Evolutionary conservation across 495 filamentous ascomycete genomes (phyloP).

Genomic region (Terfezia boudieri): DNA sequence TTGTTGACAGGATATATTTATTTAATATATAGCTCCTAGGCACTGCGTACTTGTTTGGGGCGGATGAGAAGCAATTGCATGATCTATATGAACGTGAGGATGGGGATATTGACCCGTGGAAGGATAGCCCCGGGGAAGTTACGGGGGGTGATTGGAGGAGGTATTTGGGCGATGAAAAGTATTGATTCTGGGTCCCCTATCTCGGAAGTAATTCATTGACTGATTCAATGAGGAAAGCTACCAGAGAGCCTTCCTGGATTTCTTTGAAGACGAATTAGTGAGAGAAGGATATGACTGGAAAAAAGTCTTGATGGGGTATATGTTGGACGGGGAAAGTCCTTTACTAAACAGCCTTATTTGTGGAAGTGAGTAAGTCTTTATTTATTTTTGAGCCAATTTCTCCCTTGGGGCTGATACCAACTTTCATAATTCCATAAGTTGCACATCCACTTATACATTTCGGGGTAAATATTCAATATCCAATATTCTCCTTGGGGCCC

Average conservation of each 20-base stretch:
- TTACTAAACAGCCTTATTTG: slow-evolving; percentile 54
- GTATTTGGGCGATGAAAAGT: slow-evolving; percentile 48
- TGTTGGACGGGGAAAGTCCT: slow-evolving; percentile 54
- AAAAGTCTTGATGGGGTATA: slow-evolving; percentile 45
- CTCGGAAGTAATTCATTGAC: background rate
- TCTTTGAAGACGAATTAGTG: slow-evolving; percentile 68
- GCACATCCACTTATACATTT: slow-evolving; percentile 78
- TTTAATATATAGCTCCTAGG: slow-evolving; percentile 33
- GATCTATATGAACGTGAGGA: slow-evolving; percentile 57
- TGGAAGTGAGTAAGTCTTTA: slow-evolving; percentile 38
- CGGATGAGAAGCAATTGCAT: slow-evolving; percentile 43
- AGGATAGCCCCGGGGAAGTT: slow-evolving; percentile 63
- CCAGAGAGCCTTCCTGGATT: slow-evolving; percentile 75
- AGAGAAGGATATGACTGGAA: slow-evolving; percentile 67
- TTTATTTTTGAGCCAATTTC: background rate
- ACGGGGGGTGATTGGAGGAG: slow-evolving; percentile 65
- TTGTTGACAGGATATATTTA: background rate
- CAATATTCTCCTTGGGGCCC: slow-evolving; percentile 3
- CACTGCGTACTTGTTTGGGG: slow-evolving; percentile 69
- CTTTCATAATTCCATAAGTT: slow-evolving; percentile 26
- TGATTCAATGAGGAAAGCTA: slow-evolving; percentile 28
- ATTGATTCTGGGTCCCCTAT: slow-evolving; percentile 8
- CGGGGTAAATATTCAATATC: slow-evolving; percentile 19
- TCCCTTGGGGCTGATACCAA: slow-evolving; percentile 2
- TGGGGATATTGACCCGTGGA: slow-evolving; percentile 55